Evolutionary conservation across 148 eudicot species (phyloP), one percentile per base, ranked within the genome.

Genomic region (Vaccinium macrocarpon): DNA sequence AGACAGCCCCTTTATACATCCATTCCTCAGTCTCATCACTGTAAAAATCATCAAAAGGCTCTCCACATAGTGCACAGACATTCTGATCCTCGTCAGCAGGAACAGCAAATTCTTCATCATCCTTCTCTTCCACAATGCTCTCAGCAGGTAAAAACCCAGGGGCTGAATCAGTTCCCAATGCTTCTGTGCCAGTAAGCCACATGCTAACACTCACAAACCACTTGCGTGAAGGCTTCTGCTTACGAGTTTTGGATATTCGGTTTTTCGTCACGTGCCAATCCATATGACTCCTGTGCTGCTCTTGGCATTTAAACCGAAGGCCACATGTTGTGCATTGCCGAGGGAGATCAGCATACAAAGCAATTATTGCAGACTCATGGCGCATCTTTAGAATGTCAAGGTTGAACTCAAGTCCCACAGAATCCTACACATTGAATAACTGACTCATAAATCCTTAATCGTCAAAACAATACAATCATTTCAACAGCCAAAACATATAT

Each of bases 231-330:
- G 96, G 93, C 77, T 92, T 95, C 81, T 94, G 95, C 84, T 95
- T 97, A 16, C 96, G 96, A 82, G 94, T 95, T 89, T 85, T 97
- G 27, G 94, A 88, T 64, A 91, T 85, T 50, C 98, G 88, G 82
- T 97, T 97, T 86, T 92, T 97, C 13, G 94, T 92, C 56, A 97
- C 99, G 82, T 97, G 99, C 99, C 99, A 97, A 88, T 97, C 99
- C 99, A 97, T 97, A 88, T 97, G 99, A 86, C 89, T 95, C 80
- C 99, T 90, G 83, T 97, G 99, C 84, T 93, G 98, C 74, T 95
- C 99, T 89, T 97, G 98, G 88, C 86, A 81, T 88, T 89, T 93
- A 84, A 97, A 97, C 49, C 99, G 91, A 82, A 92, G 97, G 16
- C 98, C 99, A 85, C 99, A 97, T 52, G 98, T 90, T 38, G 86